phyloP scores from a whole-genome alignment of 192 early-diverging fungal genomes.

The Coemansia sp. region DNA sequence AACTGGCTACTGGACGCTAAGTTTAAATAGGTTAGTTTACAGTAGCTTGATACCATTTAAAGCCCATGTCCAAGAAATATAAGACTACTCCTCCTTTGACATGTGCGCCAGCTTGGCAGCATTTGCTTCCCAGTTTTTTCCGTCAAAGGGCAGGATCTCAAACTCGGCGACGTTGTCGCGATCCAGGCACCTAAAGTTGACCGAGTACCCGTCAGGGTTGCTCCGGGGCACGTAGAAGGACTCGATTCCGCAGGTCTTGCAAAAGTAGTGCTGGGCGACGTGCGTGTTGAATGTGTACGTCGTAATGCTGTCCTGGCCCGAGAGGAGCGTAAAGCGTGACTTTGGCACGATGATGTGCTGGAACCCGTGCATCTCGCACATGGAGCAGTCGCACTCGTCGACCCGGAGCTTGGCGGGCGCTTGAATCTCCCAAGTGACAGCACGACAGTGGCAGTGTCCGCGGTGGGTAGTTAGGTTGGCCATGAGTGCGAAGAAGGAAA shows the following conservation, averaged over 20 bases:
- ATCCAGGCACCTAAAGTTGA: conserved; percentile 49
- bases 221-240: conserved; percentile 52
- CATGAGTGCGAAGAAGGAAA: background rate
- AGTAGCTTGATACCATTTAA: too few relatives aligned
- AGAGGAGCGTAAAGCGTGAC: conserved; percentile 25
- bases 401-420: conserved; percentile 28
- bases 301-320: conserved; percentile 34
- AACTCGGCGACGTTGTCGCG: conserved; percentile 15
- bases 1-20: too few relatives aligned
- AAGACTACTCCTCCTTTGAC: conserved; percentile 27
- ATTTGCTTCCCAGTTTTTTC: conserved; percentile 45
- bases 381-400: conserved; percentile 48
- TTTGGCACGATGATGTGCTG: conserved; percentile 42
- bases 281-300: conserved; percentile 56
- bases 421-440: conserved; percentile 36
- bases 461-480: conserved; percentile 22
- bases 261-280: conserved; percentile 53
- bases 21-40: too few relatives aligned
- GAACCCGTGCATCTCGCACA: conserved; percentile 41
- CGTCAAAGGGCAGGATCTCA: conserved; percentile 35
- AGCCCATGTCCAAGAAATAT: too few relatives aligned
- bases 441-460: conserved; percentile 41
- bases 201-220: conserved; percentile 52
- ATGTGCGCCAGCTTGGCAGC: conserved; percentile 23
- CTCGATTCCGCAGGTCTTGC: conserved; percentile 50